These are phyloP conservation scores for Annulohypoxylon bovei DNA, from an alignment of 495 filamentous ascomycete genomes.

Conservation along the genomic window DNA sequence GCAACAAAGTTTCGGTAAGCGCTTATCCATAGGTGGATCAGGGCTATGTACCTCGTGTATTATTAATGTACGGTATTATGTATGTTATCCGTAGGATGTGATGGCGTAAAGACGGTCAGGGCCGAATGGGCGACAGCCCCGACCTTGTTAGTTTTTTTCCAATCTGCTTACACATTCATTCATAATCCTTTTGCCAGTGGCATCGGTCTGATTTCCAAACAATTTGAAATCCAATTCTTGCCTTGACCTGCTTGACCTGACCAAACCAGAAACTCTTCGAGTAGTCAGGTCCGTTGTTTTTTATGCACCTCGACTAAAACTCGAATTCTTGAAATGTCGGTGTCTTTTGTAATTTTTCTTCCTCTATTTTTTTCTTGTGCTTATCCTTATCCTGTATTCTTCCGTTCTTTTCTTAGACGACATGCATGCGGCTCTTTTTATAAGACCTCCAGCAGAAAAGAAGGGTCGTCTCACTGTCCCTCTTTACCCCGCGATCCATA, in stretches of 20 bases:
- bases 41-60: neutral
- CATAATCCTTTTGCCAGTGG: slow-evolving; percentile 26
- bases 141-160: neutral
- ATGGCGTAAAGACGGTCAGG: slow-evolving; percentile 9
- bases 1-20: slow-evolving; percentile 35
- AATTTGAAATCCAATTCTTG: slow-evolving; percentile 37
- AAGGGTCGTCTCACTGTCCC: slow-evolving; percentile 14
- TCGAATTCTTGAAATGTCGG: neutral
- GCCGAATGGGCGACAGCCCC: slow-evolving; percentile 27
- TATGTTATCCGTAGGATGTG: slow-evolving; percentile 1
- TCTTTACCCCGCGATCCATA: slow-evolving; percentile 40
- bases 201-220: slow-evolving; percentile 34
- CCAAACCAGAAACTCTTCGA: neutral
- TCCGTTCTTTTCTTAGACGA: slow-evolving; percentile 16
- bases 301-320: neutral
- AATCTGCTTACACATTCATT: slow-evolving; percentile 41
- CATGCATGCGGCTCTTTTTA: slow-evolving; percentile 30
- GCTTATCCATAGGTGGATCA: slow-evolving; percentile 19
- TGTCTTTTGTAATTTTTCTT: neutral
- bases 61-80: neutral
- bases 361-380: neutral
- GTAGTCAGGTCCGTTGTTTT: neutral
- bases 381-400: neutral
- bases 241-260: neutral
- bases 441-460: neutral